Evolutionary conservation across 2,329 filamentous ascomycete genomes (phyloP).

Genomic region (Neurospora sp.): DNA sequence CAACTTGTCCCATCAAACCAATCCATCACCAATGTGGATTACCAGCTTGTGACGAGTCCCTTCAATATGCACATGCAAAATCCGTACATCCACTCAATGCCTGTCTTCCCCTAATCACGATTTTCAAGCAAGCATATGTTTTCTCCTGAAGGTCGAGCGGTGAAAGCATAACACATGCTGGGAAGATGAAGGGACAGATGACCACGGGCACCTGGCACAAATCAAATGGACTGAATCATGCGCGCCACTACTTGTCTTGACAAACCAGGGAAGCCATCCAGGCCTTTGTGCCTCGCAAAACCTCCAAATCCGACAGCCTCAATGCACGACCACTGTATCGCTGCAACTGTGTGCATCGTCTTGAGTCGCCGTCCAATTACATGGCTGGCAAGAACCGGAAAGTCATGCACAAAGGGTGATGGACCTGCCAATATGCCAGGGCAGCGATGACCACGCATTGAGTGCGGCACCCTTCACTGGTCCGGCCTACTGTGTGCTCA

Average conservation of each 20-base stretch:
- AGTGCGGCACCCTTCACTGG: neutral
- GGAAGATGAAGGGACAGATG: neutral
- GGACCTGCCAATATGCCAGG: neutral
- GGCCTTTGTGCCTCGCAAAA: neutral
- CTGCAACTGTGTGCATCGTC: neutral
- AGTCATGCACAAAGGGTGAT: neutral
- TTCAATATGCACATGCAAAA: neutral
- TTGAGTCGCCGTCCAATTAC: neutral
- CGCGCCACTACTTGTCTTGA: neutral
- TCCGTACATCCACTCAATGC: neutral
- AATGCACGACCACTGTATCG: neutral
- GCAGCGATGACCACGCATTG: neutral
- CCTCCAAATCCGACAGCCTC: neutral
- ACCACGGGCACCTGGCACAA: neutral
- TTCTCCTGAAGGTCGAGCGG: neutral
- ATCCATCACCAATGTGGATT: neutral
- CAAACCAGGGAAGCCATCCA: neutral
- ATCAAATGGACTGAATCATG: neutral
- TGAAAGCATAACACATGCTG: neutral
- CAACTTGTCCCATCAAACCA: neutral
- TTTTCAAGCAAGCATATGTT: neutral
- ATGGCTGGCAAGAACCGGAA: neutral
- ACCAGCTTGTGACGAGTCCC: neutral
- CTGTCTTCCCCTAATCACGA: neutral
- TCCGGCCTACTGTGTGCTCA: neutral